Evolutionary conservation across 139 green algal species (phyloP), one percentile per base, ranked within the genome.

Genomic region (Gonium pectorale): DNA sequence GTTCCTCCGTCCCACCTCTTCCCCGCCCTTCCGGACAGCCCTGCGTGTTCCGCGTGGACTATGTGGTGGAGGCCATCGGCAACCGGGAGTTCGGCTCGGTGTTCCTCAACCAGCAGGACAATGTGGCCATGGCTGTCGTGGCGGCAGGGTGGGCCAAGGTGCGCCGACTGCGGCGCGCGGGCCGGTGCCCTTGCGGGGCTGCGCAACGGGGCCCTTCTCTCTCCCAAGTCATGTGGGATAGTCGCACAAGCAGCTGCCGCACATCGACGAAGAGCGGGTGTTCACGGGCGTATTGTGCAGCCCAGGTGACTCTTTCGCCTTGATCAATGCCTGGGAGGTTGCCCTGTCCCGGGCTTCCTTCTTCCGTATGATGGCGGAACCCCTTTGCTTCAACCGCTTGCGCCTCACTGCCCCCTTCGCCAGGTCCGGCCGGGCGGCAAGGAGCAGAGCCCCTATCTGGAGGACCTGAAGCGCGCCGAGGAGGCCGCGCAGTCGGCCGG

Each of bases 41-140:
- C 24, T 85, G 79, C 79, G 91, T 95, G 29, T 99, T 99, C 86
- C 93, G 93, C 37, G 92, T 98, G 38, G 96, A 99, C 87, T 99
- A 99, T 77, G 88, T 88, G 6, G 90, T 99, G 38, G 94, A 97
- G 75, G 89, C 87, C 40, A 93, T 96, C 22, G 91, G 90, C 51
- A 94, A 93, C 63, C 90, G 95, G 11, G 97, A 98, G 88, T 99
- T 99, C 88, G 97, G 97, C 74, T 94, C 87, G 19, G 91, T 99
- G 1, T 98, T 98, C 85, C 66, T 99, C 2, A 89, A 89, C 27
- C 81, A 89, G 60, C 90, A 93, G 52, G 92, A 98, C 41, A 99
- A 99, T 75, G 80, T 98, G 19, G 93, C 92, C 0, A 33, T 98
- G 5, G 59, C 74, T 0, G 88, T 97, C 8, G 95, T 97, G 4